Conservation (phyloP, 2,329 filamentous ascomycete species). For the Orbilia javanica region DNA sequence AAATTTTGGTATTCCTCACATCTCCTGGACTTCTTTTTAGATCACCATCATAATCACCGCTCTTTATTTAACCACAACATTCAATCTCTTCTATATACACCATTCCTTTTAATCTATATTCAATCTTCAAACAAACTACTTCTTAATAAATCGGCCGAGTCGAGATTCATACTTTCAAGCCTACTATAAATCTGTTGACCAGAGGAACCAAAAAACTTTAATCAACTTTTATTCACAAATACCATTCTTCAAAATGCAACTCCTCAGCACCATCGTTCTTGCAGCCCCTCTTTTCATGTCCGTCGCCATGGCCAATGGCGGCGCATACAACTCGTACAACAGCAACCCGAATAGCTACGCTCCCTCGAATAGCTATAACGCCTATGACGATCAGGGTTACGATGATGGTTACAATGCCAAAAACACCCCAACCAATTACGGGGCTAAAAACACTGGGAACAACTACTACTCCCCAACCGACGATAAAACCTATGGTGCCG, state of each 20-base stretch:
- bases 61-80: too few species aligned
- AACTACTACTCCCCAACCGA: neutral
- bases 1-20: neutral
- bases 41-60: conserved; percentile 8
- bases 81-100: neutral
- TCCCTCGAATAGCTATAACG: neutral
- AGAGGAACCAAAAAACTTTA: neutral
- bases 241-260: conserved; percentile 36
- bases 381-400: conserved; percentile 5
- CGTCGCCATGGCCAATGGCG: conserved; percentile 10
- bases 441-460: neutral
- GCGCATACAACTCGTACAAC: neutral
- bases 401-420: neutral
- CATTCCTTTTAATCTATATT: neutral
- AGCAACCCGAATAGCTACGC: neutral
- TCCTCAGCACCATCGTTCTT: conserved; percentile 33
- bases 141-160: conserved; percentile 3
- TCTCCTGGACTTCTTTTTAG: neutral
- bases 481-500: neutral
- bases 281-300: conserved; percentile 32
- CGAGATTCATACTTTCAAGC: neutral
- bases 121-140: neutral
- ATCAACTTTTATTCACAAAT: neutral
- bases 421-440: neutral
- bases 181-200: neutral